These are phyloP conservation scores for Mariannaea elegans DNA, from an alignment of 2,329 filamentous ascomycete species.

Conservation along the genomic window DNA sequence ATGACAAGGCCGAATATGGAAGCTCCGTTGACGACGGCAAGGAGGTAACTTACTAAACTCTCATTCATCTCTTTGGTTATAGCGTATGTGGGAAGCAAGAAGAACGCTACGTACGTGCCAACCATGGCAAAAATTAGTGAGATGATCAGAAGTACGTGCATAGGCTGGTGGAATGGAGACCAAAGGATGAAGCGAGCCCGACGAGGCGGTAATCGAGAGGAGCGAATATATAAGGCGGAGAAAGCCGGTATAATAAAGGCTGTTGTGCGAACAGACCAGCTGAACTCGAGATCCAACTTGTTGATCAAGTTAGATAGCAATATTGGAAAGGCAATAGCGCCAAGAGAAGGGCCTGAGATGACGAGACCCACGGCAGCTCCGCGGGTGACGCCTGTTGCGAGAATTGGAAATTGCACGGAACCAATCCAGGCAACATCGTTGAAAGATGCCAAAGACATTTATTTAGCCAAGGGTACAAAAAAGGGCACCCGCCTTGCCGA, in stretches of 20 bases:
- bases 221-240: constrained; percentile 44
- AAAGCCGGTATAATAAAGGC: constrained; percentile 59
- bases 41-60: constrained; percentile 70
- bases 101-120: constrained; percentile 31
- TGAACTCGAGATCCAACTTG: constrained; percentile 52
- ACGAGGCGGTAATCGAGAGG: constrained; percentile 46
- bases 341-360: constrained; percentile 22
- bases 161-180: constrained; percentile 38
- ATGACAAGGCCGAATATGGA: constrained; percentile 66
- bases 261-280: constrained; percentile 62
- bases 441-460: constrained; percentile 41
- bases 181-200: constrained; percentile 52
- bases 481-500: constrained; percentile 29
- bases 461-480: constrained; percentile 41
- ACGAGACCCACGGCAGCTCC: background rate
- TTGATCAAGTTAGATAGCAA: constrained; percentile 57
- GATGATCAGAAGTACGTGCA: constrained; percentile 27
- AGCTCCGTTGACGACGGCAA: constrained; percentile 73
- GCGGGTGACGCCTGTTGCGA: constrained; percentile 33
- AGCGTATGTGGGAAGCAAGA: constrained; percentile 63
- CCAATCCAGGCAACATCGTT: constrained; percentile 43
- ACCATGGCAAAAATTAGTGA: constrained; percentile 50
- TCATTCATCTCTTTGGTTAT: constrained; percentile 59
- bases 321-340: constrained; percentile 54
- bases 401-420: constrained; percentile 36